These are phyloP conservation scores for Chaetothyriales sp. DNA, from an alignment of 2,329 filamentous ascomycete species.

Conservation along the genomic window DNA sequence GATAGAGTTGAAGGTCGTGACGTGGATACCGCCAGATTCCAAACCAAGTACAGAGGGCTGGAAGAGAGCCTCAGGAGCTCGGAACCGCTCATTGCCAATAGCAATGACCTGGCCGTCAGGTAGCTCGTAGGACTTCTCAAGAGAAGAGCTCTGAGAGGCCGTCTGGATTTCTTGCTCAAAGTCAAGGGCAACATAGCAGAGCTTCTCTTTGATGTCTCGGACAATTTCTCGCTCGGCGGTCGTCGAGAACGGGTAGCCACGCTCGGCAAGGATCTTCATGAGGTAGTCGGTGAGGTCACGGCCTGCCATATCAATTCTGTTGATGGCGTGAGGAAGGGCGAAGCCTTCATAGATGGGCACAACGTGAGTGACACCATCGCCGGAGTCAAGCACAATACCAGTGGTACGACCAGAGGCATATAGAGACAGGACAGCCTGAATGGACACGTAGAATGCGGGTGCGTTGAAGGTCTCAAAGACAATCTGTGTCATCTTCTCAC, in stretches of 20 bases:
- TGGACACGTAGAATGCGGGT: conserved; percentile 99
- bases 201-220: conserved; percentile 99
- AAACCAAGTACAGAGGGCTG: conserved; percentile 96
- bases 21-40: conserved; percentile 96
- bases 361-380: conserved; percentile 99
- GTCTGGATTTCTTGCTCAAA: conserved; percentile 99
- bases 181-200: conserved; percentile 99
- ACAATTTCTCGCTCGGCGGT: conserved; percentile 99
- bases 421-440: conserved; percentile 96
- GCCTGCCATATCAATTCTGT: conserved; percentile 99
- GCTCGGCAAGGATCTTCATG: conserved; percentile 99
- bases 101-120: conserved; percentile 99
- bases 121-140: conserved; percentile 99
- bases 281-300: conserved; percentile 99
- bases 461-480: conserved; percentile 99
- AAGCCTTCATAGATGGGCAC: conserved; percentile 99
- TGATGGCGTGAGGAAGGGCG: conserved; percentile 98
- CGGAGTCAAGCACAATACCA: conserved; percentile 99
- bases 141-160: conserved; percentile 90
- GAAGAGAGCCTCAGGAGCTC: conserved; percentile 98
- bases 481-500: conserved; percentile 99
- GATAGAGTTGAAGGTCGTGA: conserved; percentile 99
- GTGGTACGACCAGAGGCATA: conserved; percentile 99
- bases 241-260: conserved; percentile 98
- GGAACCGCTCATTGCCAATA: conserved; percentile 99